A percentile compares a stretch with the other conserved stretches of the same genome.
Conservation (phyloP, 305 asterid genomes). For the Solanum hybrid region DNA sequence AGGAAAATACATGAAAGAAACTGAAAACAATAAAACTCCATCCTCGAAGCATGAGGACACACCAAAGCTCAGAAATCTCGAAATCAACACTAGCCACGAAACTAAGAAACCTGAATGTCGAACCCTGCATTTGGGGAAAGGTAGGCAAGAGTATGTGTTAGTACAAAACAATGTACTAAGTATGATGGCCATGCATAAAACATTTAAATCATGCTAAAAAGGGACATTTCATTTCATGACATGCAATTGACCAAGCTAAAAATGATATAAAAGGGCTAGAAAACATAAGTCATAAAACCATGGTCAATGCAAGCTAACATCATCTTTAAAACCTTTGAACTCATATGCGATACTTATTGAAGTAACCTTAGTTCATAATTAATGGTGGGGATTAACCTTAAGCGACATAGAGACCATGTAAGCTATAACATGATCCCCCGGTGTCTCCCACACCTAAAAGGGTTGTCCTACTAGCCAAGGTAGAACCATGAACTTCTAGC, state of each 20-base stretch:
- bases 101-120: not conserved
- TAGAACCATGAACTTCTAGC: not conserved
- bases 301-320: not conserved
- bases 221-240: not conserved
- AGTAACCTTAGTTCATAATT: not conserved
- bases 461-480: not conserved
- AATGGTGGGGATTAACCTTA: not conserved
- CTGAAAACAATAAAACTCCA: not conserved
- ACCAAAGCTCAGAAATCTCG: not conserved
- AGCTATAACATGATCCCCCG: not conserved
- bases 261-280: not conserved
- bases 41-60: not conserved
- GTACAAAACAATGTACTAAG: not conserved
- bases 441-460: not conserved
- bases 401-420: not conserved
- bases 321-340: not conserved
- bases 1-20: not conserved
- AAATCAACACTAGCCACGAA: not conserved
- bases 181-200: not conserved
- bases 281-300: not conserved
- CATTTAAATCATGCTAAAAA: not conserved
- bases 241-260: not conserved
- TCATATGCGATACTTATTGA: not conserved
- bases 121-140: not conserved
- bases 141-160: not conserved